phyloP scores from a whole-genome alignment of 805 yeast species.

The Starmerella bombicola region DNA sequence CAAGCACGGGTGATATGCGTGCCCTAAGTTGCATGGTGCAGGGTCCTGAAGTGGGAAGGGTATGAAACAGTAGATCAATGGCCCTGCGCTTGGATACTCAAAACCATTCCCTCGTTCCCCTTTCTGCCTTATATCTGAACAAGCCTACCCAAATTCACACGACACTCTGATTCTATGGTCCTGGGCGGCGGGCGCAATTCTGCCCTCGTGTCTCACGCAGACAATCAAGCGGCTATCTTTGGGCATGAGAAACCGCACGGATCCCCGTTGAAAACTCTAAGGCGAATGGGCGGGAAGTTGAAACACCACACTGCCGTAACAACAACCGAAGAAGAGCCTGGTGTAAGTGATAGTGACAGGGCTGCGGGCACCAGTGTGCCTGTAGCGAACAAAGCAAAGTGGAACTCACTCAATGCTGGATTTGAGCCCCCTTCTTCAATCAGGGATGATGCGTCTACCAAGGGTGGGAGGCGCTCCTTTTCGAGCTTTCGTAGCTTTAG shows the following conservation, averaged over 20 bases:
- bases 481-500: conserved; percentile 13
- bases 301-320: conserved; percentile 26
- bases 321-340: conserved; percentile 23
- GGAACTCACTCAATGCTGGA: conserved; percentile 24
- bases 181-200: conserved; percentile 14
- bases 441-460: background rate
- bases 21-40: too few relatives aligned
- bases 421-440: conserved; percentile 1
- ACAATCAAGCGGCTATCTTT: conserved; percentile 11
- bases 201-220: conserved; percentile 17
- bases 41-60: too few relatives aligned
- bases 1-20: too few relatives aligned
- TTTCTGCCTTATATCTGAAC: too few relatives aligned
- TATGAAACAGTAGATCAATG: too few relatives aligned
- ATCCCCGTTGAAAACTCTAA: conserved; percentile 18
- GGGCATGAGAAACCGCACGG: conserved; percentile 2
- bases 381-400: conserved; percentile 23
- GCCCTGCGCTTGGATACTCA: too few relatives aligned
- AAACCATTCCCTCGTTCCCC: too few relatives aligned
- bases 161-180: conserved; percentile 4
- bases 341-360: conserved; percentile 18
- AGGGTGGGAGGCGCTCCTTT: conserved; percentile 10
- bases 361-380: conserved; percentile 27
- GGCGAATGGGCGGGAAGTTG: conserved; percentile 19
- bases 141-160: too few relatives aligned